These are phyloP conservation scores for Quercus parvula DNA, from an alignment of 306 rosid species.

Conservation along the genomic window DNA sequence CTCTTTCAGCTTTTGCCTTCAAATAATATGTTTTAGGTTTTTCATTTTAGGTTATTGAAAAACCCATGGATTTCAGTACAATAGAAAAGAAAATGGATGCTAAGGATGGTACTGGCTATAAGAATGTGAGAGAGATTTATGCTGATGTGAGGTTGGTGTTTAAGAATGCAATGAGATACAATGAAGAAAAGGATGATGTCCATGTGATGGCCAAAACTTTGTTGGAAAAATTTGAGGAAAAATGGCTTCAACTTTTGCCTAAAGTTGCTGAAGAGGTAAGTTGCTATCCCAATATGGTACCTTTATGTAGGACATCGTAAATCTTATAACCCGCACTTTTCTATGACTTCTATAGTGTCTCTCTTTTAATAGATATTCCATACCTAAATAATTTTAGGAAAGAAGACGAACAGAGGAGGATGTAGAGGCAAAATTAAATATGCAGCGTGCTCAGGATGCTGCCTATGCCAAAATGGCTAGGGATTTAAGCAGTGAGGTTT, in stretches of 20 bases:
- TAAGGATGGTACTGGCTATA: slow-evolving; percentile 72
- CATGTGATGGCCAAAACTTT: slow-evolving; percentile 77
- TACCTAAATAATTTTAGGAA: slow-evolving; percentile 45
- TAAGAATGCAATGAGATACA: slow-evolving; percentile 79
- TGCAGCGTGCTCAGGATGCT: slow-evolving; percentile 57
- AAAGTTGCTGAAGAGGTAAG: slow-evolving; percentile 67
- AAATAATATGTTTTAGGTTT: slow-evolving; percentile 14
- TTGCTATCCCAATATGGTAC: slow-evolving; percentile 12
- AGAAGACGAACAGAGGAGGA: slow-evolving; percentile 49
- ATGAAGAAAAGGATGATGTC: slow-evolving; percentile 50
- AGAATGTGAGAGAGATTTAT: slow-evolving; percentile 64
- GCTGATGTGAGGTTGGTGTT: slow-evolving; percentile 74
- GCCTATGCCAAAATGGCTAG: slow-evolving; percentile 65
- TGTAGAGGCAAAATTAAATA: slow-evolving; percentile 37
- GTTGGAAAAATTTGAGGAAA: slow-evolving; percentile 66
- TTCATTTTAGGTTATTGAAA: slow-evolving; percentile 54
- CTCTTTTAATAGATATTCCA: not conserved
- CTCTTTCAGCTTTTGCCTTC: not conserved
- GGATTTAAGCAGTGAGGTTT: slow-evolving; percentile 52
- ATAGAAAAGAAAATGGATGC: slow-evolving; percentile 70
- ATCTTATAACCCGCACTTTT: not conserved
- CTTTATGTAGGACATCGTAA: slow-evolving; percentile 2
- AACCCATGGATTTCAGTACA: slow-evolving; percentile 85
- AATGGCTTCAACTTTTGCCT: slow-evolving; percentile 75
- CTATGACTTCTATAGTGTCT: not conserved